Evolutionary conservation across 495 filamentous ascomycete species (phyloP).

Genomic region (Umbilicaria muhlenbergii): DNA sequence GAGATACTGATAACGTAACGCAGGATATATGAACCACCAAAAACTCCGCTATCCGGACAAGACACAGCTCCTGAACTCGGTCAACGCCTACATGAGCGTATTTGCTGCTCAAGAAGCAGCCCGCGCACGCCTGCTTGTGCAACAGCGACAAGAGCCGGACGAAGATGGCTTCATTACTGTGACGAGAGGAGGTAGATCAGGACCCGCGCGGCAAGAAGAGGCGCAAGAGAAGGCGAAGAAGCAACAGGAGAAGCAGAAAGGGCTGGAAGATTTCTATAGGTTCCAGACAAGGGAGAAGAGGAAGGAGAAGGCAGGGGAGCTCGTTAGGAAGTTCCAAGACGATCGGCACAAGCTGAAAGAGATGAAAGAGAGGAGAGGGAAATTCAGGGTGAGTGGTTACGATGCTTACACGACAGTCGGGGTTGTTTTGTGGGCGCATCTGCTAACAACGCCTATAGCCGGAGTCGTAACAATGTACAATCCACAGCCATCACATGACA

Average conservation of each 20-base stretch:
- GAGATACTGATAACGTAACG: background rate
- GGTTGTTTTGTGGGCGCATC: too few relatives aligned
- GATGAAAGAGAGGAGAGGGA: slow-evolving; percentile 33
- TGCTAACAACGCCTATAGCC: slow-evolving; percentile 20
- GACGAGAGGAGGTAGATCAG: slow-evolving; percentile 53
- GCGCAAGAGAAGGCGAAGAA: slow-evolving; percentile 54
- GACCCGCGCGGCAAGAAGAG: slow-evolving; percentile 59
- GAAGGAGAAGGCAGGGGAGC: slow-evolving; percentile 61
- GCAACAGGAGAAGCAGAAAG: slow-evolving; percentile 56
- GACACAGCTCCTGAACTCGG: slow-evolving; percentile 43
- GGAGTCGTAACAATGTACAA: slow-evolving; percentile 18
- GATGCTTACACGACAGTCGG: background rate
- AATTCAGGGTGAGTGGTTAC: slow-evolving; percentile 24
- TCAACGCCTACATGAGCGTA: slow-evolving; percentile 68
- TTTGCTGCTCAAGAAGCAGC: slow-evolving; percentile 54
- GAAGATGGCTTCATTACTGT: slow-evolving; percentile 95
- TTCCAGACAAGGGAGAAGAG: slow-evolving; percentile 84
- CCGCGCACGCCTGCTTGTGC: slow-evolving; percentile 43
- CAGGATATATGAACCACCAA: slow-evolving; percentile 46
- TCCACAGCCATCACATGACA: background rate
- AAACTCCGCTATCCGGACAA: slow-evolving; percentile 51
- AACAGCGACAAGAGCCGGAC: slow-evolving; percentile 60
- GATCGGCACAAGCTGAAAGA: slow-evolving; percentile 37
- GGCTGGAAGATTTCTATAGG: slow-evolving; percentile 71
- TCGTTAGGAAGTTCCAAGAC: slow-evolving; percentile 39